Conservation (phyloP, 2,329 filamentous ascomycete genomes). For the Celoporthe dispersa region DNA sequence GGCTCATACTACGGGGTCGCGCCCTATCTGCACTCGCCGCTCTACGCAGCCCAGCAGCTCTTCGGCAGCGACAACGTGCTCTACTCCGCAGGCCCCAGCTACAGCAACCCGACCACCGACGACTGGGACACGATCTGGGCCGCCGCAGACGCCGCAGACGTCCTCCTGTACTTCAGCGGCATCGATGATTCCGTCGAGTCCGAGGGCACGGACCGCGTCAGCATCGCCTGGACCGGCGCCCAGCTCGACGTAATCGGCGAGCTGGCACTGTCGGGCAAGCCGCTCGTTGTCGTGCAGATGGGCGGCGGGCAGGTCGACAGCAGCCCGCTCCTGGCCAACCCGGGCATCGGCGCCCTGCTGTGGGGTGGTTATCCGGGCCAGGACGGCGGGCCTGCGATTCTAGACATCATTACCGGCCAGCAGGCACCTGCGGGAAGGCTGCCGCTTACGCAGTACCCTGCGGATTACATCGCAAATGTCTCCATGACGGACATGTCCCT, state of each 20-base stretch:
- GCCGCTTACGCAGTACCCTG: conserved; percentile 60
- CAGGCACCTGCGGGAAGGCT: conserved; percentile 57
- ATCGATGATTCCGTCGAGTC: conserved; percentile 57
- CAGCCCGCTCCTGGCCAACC: conserved; percentile 50
- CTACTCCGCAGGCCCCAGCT: conserved; percentile 34
- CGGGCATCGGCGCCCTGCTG: conserved; percentile 54
- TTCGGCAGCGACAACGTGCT: conserved; percentile 21
- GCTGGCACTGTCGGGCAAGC: conserved; percentile 50
- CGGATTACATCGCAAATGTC: conserved; percentile 52
- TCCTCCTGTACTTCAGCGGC: conserved; percentile 59
- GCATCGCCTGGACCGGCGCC: conserved; percentile 54
- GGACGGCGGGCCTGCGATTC: conserved; percentile 58
- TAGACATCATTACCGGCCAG: conserved; percentile 57
- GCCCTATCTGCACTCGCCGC: conserved; percentile 58
- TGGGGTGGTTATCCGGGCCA: conserved; percentile 67
- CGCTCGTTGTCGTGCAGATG: conserved; percentile 55
- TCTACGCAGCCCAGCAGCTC: conserved; percentile 45
- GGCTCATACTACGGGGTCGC: conserved; percentile 63
- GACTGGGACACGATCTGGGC: conserved; percentile 41
- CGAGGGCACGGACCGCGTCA: conserved; percentile 55
- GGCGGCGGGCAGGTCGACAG: conserved; percentile 56
- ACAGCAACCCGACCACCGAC: conserved; percentile 36
- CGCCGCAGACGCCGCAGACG: conserved; percentile 49
- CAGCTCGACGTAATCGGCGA: conserved; percentile 56
- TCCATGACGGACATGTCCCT: conserved; percentile 61